Conservation (phyloP, 1,139 yeast genomes). For the Suhomyces kunorum region DNA sequence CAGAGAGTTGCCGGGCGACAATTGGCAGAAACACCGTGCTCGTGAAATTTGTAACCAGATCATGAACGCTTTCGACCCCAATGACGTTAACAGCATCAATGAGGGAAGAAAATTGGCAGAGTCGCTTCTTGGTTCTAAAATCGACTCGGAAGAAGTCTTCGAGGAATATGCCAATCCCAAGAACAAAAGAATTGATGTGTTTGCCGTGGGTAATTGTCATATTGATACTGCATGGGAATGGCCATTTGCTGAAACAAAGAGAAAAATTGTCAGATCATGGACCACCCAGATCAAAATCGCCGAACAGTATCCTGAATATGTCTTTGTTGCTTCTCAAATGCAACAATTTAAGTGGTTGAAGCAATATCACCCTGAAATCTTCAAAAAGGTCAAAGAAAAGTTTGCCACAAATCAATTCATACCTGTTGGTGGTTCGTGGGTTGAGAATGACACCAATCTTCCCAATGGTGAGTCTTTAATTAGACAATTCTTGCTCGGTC, state of each 20-base stretch:
- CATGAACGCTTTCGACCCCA: constrained; percentile 76
- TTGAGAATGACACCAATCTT: constrained; percentile 92
- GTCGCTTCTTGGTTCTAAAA: constrained; percentile 61
- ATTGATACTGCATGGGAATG: constrained; percentile 98
- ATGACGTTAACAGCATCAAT: constrained; percentile 48
- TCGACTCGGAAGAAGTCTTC: constrained; percentile 64
- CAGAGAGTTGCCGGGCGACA: constrained; percentile 71
- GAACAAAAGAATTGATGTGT: constrained; percentile 50
- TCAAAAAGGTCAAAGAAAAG: constrained; percentile 60
- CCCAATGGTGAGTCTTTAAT: constrained; percentile 90
- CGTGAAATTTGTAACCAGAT: constrained; percentile 74
- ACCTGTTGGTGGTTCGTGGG: constrained; percentile 98
- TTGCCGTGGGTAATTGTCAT: constrained; percentile 91
- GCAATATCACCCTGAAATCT: constrained; percentile 81
- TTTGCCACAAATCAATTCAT: constrained; percentile 74
- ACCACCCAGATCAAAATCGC: constrained; percentile 84
- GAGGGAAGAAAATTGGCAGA: constrained; percentile 70
- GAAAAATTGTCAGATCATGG: constrained; percentile 94
- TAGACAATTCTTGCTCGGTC: constrained; percentile 89
- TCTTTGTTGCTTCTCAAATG: constrained; percentile 92
- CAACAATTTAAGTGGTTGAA: constrained; percentile 94
- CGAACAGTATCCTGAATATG: constrained; percentile 87
- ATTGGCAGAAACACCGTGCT: constrained; percentile 86
- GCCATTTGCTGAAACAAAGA: constrained; percentile 95
- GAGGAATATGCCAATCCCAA: constrained; percentile 30